These are phyloP conservation scores for Scutellaria baicalensis DNA, from an alignment of 257 asterid species.

Conservation along the genomic window DNA sequence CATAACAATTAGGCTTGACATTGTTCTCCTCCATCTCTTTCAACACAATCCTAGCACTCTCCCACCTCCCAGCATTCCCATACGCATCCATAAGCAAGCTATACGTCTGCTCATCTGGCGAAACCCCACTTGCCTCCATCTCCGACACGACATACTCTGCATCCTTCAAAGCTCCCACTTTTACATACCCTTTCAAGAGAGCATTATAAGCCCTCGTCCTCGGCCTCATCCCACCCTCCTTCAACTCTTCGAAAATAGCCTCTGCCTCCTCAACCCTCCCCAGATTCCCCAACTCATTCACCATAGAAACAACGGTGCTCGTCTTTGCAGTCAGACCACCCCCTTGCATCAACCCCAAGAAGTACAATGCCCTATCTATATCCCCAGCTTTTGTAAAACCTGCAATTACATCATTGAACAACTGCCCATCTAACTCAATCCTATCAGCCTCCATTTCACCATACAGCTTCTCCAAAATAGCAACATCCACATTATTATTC, in stretches of 20 bases:
- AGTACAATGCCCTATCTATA: constrained; percentile 53
- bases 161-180: constrained; percentile 68
- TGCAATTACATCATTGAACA: constrained; percentile 66
- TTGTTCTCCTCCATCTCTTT: constrained; percentile 78
- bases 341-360: constrained; percentile 69
- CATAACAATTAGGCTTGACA: constrained; percentile 63
- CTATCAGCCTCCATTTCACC: constrained; percentile 62
- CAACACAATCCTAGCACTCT: constrained; percentile 81
- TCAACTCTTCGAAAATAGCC: constrained; percentile 84
- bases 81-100: constrained; percentile 91
- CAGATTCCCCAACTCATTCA: constrained; percentile 57
- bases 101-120: constrained; percentile 76
- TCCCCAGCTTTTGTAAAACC: constrained; percentile 85
- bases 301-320: constrained; percentile 51
- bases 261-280: constrained; percentile 95
- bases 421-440: constrained; percentile 75
- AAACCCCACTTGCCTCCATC: constrained; percentile 75
- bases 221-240: constrained; percentile 79
- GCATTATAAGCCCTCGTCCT: constrained; percentile 92
- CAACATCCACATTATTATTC: constrained; percentile 45
- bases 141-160: constrained; percentile 79
- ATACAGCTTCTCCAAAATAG: constrained; percentile 57
- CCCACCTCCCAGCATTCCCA: constrained; percentile 97
- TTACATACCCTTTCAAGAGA: constrained; percentile 75
- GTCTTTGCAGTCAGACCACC: constrained; percentile 71